Percentiles rank a stretch among this genome's conserved stretches.
phyloP scores from a whole-genome alignment of 2,329 filamentous ascomycete species.

The Sclerotinia spermophila region DNA sequence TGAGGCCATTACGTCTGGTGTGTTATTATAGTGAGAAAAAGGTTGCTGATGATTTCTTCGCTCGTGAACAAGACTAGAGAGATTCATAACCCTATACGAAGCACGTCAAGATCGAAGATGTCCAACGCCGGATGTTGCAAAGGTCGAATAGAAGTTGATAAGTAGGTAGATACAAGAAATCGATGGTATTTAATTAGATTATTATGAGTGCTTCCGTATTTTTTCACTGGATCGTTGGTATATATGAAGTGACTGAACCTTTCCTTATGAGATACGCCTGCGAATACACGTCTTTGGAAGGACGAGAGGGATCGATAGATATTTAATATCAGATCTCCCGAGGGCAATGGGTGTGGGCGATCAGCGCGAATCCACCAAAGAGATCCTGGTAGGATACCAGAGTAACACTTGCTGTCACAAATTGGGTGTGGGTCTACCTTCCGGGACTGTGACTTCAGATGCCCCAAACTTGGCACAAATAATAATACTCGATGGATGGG shows the following conservation, averaged over 20 bases:
- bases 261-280: constrained; percentile 33
- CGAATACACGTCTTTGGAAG: constrained; percentile 34
- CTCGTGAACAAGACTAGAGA: constrained; percentile 38
- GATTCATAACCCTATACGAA: constrained; percentile 35
- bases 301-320: constrained; percentile 43
- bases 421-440: constrained; percentile 48
- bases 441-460: constrained; percentile 35
- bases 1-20: constrained; percentile 43
- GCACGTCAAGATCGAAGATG: constrained; percentile 6
- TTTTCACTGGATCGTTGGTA: constrained; percentile 30
- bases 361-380: constrained; percentile 49
- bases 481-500: constrained; percentile 29
- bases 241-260: constrained; percentile 16
- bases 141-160: constrained; percentile 1
- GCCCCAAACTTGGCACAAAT: constrained; percentile 35
- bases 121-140: constrained; percentile 5
- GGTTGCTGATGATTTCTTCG: constrained; percentile 34
- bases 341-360: constrained; percentile 45
- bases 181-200: constrained; percentile 25
- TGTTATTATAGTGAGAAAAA: constrained; percentile 34
- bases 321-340: constrained; percentile 49
- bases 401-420: constrained; percentile 47
- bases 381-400: constrained; percentile 46
- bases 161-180: neutral
- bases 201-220: constrained; percentile 35